Percentiles rank a stretch among this genome's conserved stretches.
These are phyloP conservation scores for Fagopyrum homotropicum DNA, from an alignment of 148 eudicot species.

Conservation along the genomic window DNA sequence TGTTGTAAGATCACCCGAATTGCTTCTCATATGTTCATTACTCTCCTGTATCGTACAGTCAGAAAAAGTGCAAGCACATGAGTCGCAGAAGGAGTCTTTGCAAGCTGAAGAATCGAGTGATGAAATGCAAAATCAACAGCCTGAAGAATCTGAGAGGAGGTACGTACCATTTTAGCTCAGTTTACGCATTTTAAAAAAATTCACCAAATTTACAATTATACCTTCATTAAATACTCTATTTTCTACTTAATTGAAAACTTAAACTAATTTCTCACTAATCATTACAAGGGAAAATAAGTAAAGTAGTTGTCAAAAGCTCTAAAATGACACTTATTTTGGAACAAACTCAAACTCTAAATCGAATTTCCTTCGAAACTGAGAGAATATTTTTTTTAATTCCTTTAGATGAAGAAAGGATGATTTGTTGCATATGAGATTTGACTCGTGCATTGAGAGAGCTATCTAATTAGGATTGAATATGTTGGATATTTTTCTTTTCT, in stretches of 20 bases:
- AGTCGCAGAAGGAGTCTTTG: conserved; percentile 47
- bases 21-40: background rate
- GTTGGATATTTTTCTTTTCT: background rate
- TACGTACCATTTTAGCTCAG: conserved; percentile 15
- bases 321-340: no score
- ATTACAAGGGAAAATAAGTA: no score
- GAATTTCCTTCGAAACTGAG: no score
- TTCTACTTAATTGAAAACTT: no score
- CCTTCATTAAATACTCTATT: no score
- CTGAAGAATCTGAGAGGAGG: conserved; percentile 84
- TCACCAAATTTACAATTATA: no score
- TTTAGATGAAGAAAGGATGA: background rate
- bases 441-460: background rate
- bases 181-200: no score
- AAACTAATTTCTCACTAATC: no score
- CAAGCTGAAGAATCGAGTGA: conserved; percentile 64
- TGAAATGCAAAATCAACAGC: conserved; percentile 53
- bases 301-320: no score
- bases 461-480: no score
- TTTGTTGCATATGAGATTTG: background rate
- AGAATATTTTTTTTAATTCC: background rate
- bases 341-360: no score
- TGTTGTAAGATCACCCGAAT: background rate
- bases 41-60: conserved; percentile 27
- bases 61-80: conserved; percentile 67